Evolutionary conservation across 352 stramenopile genomes (phyloP), one percentile per base, ranked within the genome.

Genomic region (Phytophthora pluvialis): DNA sequence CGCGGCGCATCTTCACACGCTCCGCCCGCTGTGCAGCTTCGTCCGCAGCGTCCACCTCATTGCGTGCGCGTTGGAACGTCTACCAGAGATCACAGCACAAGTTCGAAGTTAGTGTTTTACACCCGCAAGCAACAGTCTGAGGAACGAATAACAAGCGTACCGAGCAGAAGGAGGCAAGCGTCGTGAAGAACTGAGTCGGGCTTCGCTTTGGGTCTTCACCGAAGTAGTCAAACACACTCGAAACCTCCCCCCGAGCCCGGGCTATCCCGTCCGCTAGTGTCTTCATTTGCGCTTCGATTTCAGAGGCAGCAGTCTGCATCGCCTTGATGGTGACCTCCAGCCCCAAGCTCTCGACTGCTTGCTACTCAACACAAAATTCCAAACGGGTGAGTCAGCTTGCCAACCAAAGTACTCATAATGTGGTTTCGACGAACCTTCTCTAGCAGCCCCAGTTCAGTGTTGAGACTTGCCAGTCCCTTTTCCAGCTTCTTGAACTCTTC

Each of bases 171-270:
- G 84, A 94, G 7, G 85, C 64, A n/a, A 95, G 77, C 7, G 86
- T 94, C 3, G 84, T 78, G 54, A 95, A 95, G 54, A 95, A 93
- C 13, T 89, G 77, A 5, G 74, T 88, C 6, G 81, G 67, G 38
- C 84, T 92, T 54, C 82, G 84, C 33, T 82, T 74, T 11, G 85
- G 84, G 53, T 95, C 86, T 69, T 95, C 86, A 16, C 88, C 88
- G 65, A 95, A 95, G 66, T 95, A 95, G 47, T 93, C 83, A 4
- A 95, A 71, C n/a, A 94, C 84, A 58, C 80, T 87, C 21, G 70
- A 70, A 21, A 95, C 81, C 43, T 93, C 72, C 25, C 89, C 80
- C 25, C 71, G 67, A 12, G 80, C 74, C 3, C 51, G 45, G 6
- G 72, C 53, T 52, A 90, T 84, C 11, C 45, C 57, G 9, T 65